Base-by-base conservation (phyloP, 495 filamentous ascomycete species). In the Neurospora sp. region DNA sequence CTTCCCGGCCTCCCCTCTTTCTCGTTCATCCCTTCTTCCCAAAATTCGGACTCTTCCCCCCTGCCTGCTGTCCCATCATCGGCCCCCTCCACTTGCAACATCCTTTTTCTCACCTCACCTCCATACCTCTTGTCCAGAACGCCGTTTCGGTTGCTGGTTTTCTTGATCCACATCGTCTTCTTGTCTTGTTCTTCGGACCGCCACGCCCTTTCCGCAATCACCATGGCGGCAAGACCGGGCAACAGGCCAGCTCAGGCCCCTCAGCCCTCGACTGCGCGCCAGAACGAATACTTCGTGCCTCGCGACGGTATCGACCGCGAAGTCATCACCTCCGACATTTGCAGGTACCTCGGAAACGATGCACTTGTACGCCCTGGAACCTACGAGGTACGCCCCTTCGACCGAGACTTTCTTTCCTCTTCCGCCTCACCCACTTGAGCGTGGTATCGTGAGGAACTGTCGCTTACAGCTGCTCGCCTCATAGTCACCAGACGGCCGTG, bases 311-410 rank as follows among this genome's bases (percentile, higher is more conserved):
- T 97, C 81, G 91, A 92, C 82, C 89, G 94, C 74, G 93, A 97
- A 82, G 94, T 97, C 78, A 96, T 97, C 83, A 93, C 93, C 79
- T 92, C 94, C 80, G 94, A 97, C 84, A 95, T 97, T 74, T 96
- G 94, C 85, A 91, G 93, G 81, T 97, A 96, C 80, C 89, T 97
- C 73, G 94, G 94, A 76, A 93, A 92, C 78, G 94, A 97, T 87
- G 94, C 94, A 40, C 88, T 94, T 76, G 93, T 96, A 76, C 90
- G 92, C 81, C 94, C 94, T 73, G 93, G 93, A 81, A 88, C 84
- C 74, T 92, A 94, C 83, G 88, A 92, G 88, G 93, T 94, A 84
- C 79, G 89, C 82, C 75, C 68, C 16, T 35, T 18, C 53, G 53
- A 66, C 53, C 53, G 53, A 66, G 27, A 35, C 8, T 18, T 18